phyloP scores from a whole-genome alignment of 1,139 yeast genomes.

The Saccharomycopsis phalli region DNA sequence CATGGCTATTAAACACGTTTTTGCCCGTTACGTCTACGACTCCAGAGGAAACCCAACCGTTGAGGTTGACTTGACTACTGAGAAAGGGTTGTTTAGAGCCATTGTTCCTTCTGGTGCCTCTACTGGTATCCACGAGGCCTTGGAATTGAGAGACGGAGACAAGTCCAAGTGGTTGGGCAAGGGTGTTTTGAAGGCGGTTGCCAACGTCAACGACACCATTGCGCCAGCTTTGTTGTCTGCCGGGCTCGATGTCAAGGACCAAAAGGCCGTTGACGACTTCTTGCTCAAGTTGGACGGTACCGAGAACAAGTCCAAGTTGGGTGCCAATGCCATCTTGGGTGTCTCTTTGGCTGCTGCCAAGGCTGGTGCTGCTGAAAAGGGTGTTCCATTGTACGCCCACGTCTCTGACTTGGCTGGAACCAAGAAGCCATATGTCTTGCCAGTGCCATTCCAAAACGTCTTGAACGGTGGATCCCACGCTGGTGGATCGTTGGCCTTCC shows the following conservation, averaged over 20 bases:
- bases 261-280: slow-evolving; percentile 58
- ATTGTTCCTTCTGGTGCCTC: slow-evolving; percentile 84
- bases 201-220: slow-evolving; percentile 65
- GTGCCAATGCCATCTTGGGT: slow-evolving; percentile 79
- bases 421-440: slow-evolving; percentile 56
- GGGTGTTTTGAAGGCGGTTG: slow-evolving; percentile 73
- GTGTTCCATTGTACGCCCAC: slow-evolving; percentile 64
- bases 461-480: slow-evolving; percentile 89
- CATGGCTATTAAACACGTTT: slow-evolving; percentile 46
- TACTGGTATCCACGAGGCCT: slow-evolving; percentile 74
- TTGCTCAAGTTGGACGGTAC: slow-evolving; percentile 64
- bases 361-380: slow-evolving; percentile 74
- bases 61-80: slow-evolving; percentile 71
- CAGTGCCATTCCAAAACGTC: slow-evolving; percentile 82
- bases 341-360: slow-evolving; percentile 72
- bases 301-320: slow-evolving; percentile 69
- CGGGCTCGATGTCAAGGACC: slow-evolving; percentile 53
- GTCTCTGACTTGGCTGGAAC: slow-evolving; percentile 49
- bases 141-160: slow-evolving; percentile 77
- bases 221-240: slow-evolving; percentile 67
- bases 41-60: slow-evolving; percentile 76
- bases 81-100: slow-evolving; percentile 64
- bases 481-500: slow-evolving; percentile 84
- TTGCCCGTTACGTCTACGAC: slow-evolving; percentile 76
- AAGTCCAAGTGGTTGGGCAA: slow-evolving; percentile 74